Percentiles rank a stretch among this genome's conserved stretches.
These are phyloP conservation scores for Pyricularia sp. DNA, from an alignment of 2,329 filamentous ascomycete species.

Conservation along the genomic window DNA sequence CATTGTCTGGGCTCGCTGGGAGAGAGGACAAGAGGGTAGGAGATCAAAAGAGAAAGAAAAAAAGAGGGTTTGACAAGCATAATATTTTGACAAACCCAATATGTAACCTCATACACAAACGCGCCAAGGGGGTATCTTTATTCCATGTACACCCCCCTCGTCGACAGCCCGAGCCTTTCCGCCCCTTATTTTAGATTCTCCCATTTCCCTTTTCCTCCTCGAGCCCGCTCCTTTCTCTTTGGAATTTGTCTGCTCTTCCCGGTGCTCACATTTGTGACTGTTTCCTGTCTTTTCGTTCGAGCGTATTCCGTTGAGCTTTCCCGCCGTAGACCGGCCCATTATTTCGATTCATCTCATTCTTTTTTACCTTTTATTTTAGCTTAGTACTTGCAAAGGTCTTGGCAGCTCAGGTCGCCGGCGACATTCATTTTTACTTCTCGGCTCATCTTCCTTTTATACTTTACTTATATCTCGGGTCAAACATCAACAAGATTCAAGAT, in stretches of 20 bases:
- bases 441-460: neutral
- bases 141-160: neutral
- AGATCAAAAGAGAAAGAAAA: no score
- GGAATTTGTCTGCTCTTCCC: neutral
- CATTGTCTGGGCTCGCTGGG: neutral
- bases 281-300: neutral
- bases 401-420: neutral
- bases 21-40: no score
- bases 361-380: conserved; percentile 1
- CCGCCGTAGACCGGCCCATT: conserved; percentile 3
- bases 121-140: neutral
- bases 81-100: neutral
- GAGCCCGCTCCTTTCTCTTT: neutral
- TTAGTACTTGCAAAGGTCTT: neutral
- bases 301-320: neutral
- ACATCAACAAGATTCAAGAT: neutral
- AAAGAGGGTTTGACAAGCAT: neutral
- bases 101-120: neutral
- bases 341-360: neutral
- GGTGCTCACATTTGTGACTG: neutral
- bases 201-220: neutral
- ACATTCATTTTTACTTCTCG: neutral
- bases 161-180: neutral
- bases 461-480: neutral
- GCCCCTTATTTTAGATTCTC: neutral